Conservation (phyloP, 371 early-diverging fungal genomes). For the Lichtheimia ornata region DNA sequence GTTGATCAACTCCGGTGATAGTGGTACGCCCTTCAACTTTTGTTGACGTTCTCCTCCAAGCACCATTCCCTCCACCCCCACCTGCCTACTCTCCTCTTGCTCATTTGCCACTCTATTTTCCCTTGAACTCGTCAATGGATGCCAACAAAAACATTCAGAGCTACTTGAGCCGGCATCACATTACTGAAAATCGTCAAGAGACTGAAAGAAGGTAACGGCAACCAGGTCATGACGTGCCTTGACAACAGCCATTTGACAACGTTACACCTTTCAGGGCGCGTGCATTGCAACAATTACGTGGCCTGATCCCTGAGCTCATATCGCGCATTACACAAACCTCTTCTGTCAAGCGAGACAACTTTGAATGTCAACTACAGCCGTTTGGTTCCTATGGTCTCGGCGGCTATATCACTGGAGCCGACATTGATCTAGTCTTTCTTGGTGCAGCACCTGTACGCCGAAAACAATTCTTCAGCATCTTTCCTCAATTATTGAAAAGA, state of each 20-base stretch:
- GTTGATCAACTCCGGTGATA: too few species aligned
- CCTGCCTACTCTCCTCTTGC: too few species aligned
- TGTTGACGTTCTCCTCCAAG: too few species aligned
- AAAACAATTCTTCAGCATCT: slow-evolving; percentile 21
- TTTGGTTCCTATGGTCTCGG: slow-evolving; percentile 49
- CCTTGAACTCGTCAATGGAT: background rate
- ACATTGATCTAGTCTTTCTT: slow-evolving; percentile 43
- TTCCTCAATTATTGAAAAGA: slow-evolving; percentile 19
- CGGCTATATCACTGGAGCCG: slow-evolving; percentile 31
- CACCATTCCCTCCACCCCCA: too few species aligned
- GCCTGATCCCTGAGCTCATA: slow-evolving; percentile 8
- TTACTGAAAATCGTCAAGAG: background rate
- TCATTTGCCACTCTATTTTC: too few species aligned
- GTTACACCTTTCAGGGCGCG: slow-evolving; percentile 4
- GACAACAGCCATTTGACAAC: background rate
- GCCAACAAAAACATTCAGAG: background rate
- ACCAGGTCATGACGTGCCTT: background rate
- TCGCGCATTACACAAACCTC: slow-evolving; percentile 4
- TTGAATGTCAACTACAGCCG: slow-evolving; percentile 25
- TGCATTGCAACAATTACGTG: slow-evolving; percentile 6
- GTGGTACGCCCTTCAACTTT: too few species aligned
- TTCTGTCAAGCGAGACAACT: slow-evolving; percentile 4
- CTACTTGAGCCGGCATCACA: background rate
- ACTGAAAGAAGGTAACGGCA: background rate
- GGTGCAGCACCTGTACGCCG: slow-evolving; percentile 20